phyloP scores from a whole-genome alignment of 192 early-diverging fungal species.

The Podila clonocystis region DNA sequence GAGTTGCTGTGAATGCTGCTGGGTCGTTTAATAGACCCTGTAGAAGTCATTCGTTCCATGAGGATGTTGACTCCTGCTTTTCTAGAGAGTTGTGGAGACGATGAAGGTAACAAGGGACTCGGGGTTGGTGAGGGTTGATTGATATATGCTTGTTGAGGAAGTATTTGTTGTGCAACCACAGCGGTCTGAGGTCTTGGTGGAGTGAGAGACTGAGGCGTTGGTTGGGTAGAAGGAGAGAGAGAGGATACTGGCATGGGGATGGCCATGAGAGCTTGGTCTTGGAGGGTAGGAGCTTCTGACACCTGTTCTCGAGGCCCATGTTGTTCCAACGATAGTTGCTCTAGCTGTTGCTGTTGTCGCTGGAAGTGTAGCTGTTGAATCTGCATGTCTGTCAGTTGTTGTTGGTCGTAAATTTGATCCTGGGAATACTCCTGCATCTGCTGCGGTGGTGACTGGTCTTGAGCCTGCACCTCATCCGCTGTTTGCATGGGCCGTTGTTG shows the following conservation, averaged over 20 bases:
- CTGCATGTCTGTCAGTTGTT: background rate
- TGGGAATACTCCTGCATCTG: background rate
- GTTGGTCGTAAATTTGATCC: background rate
- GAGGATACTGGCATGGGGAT: too few species aligned
- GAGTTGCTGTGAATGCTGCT: conserved; percentile 33
- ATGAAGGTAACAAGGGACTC: background rate
- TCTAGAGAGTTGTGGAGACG: background rate
- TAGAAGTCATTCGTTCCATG: conserved; percentile 40
- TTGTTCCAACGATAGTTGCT: background rate
- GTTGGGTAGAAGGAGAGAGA: too few species aligned
- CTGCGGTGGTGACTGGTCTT: background rate
- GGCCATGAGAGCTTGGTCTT: background rate
- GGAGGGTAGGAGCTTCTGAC: background rate
- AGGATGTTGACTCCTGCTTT: conserved; percentile 21
- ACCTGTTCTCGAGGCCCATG: background rate
- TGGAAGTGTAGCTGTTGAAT: background rate
- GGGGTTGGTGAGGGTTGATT: background rate
- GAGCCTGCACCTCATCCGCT: background rate
- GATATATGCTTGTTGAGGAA: background rate
- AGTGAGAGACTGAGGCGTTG: too few species aligned
- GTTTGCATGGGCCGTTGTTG: background rate
- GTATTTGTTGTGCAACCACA: too few species aligned
- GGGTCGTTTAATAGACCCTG: conserved; percentile 35
- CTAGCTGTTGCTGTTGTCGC: background rate
- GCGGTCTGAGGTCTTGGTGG: too few species aligned